These are phyloP conservation scores for Cornus controversa DNA, from an alignment of 148 eudicot species.

Conservation along the genomic window DNA sequence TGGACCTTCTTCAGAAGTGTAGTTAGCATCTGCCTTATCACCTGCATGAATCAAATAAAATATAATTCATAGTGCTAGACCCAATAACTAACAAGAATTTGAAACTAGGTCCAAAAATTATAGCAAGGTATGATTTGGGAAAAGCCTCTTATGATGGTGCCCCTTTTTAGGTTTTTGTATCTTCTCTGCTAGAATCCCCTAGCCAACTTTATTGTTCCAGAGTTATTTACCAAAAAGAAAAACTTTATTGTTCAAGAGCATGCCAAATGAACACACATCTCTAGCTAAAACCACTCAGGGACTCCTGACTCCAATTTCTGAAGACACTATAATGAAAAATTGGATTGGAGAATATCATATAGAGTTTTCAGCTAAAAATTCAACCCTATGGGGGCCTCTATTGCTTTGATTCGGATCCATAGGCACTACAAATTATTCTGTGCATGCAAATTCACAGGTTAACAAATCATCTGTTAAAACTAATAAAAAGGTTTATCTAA, in stretches of 20 bases:
- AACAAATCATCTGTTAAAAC: too few species aligned
- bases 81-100: not conserved
- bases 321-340: not conserved
- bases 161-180: too few species aligned
- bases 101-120: not conserved
- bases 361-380: not conserved
- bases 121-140: not conserved
- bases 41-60: constrained; percentile 21
- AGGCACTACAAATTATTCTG: not conserved
- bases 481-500: not conserved
- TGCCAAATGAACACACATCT: too few species aligned
- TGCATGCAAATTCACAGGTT: not conserved
- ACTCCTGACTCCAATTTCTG: not conserved
- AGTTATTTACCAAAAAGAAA: too few species aligned
- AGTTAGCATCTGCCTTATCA: constrained; percentile 25
- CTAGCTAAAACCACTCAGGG: not conserved
- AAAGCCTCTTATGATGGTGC: too few species aligned
- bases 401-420: not conserved
- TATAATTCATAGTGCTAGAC: not conserved
- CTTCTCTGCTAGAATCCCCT: too few species aligned
- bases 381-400: not conserved
- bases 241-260: too few species aligned
- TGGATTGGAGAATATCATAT: not conserved
- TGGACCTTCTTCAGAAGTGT: constrained; percentile 18
- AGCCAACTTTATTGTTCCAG: too few species aligned